Percentiles rank a stretch among this genome's conserved stretches.
phyloP scores from a whole-genome alignment of 2,329 filamentous ascomycete species.

The Lachnellula arida region DNA sequence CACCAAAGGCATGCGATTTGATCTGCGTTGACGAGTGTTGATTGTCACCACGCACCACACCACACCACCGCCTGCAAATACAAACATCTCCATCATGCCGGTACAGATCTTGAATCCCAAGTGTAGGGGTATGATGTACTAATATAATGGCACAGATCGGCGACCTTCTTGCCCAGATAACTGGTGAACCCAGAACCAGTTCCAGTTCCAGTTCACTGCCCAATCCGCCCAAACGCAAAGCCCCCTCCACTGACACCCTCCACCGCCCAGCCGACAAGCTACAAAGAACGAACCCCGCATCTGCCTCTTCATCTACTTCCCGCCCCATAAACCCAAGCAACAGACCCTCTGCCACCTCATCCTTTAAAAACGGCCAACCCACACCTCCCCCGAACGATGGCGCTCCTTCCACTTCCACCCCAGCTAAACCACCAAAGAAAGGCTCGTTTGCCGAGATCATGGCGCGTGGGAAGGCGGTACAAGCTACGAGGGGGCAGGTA shows the following conservation, averaged over 20 bases:
- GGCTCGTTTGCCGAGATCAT: slow-evolving; percentile 72
- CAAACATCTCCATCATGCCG: slow-evolving; percentile 20
- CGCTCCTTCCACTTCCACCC: slow-evolving; percentile 8
- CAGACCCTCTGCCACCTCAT: slow-evolving; percentile 6
- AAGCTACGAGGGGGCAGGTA: slow-evolving; percentile 54
- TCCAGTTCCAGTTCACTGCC: slow-evolving; percentile 25
- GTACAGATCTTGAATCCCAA: slow-evolving; percentile 13
- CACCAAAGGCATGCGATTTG: slow-evolving; percentile 16
- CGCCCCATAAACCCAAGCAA: slow-evolving; percentile 13
- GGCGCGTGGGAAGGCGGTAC: slow-evolving; percentile 63
- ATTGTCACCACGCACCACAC: neutral
- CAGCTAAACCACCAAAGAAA: slow-evolving; percentile 53
- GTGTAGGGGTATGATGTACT: slow-evolving; percentile 11
- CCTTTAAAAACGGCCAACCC: slow-evolving; percentile 25
- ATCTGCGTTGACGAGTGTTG: slow-evolving; percentile 13
- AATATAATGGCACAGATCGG: slow-evolving; percentile 41
- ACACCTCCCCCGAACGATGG: slow-evolving; percentile 19
- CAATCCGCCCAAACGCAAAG: slow-evolving; percentile 51
- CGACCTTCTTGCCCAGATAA: slow-evolving; percentile 58
- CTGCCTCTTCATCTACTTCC: slow-evolving; percentile 23
- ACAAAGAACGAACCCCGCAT: slow-evolving; percentile 32
- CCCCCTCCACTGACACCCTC: slow-evolving; percentile 44
- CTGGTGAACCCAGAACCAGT: slow-evolving; percentile 41
- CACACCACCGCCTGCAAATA: neutral
- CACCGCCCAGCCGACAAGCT: slow-evolving; percentile 39